phyloP scores from a whole-genome alignment of 2,329 filamentous ascomycete genomes.

The Claviceps pusilla region DNA sequence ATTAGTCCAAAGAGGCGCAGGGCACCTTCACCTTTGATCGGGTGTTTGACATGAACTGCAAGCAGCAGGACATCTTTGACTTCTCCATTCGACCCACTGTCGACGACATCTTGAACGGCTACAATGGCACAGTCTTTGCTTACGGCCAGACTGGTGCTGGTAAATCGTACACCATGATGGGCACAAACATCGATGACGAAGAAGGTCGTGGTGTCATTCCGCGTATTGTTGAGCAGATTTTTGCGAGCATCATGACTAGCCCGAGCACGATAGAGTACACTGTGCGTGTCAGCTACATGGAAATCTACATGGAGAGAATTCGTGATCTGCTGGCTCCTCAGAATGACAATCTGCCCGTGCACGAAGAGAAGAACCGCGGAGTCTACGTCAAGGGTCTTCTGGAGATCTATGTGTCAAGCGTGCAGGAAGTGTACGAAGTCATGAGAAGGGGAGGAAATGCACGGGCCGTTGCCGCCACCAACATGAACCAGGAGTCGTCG shows the following conservation, averaged over 20 bases:
- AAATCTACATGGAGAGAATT: conserved; percentile 99
- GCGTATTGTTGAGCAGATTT: conserved; percentile 94
- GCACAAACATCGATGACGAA: conserved; percentile 74
- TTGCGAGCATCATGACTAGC: conserved; percentile 82
- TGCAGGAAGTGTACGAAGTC: conserved; percentile 91
- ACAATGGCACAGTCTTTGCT: conserved; percentile 97
- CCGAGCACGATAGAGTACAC: conserved; percentile 94
- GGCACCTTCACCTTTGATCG: conserved; percentile 93
- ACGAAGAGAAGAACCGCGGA: conserved; percentile 90
- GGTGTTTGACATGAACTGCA: conserved; percentile 86
- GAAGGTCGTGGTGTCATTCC: conserved; percentile 86
- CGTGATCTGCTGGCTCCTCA: conserved; percentile 81
- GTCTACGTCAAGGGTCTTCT: conserved; percentile 93
- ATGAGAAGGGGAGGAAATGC: conserved; percentile 85
- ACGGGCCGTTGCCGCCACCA: conserved; percentile 85
- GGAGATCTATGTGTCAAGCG: conserved; percentile 90
- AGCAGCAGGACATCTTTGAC: conserved; percentile 89
- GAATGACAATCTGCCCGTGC: conserved; percentile 93
- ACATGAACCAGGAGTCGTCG: conserved; percentile 98
- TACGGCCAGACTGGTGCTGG: conserved; percentile 97
- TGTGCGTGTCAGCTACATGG: conserved; percentile 98
- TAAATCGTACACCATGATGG: conserved; percentile 92
- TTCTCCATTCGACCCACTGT: conserved; percentile 94
- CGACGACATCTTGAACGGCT: conserved; percentile 95
- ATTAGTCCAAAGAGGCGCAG: conserved; percentile 64